phyloP scores from a whole-genome alignment of 129 eudicot species.

The Helichrysum umbraculigerum region DNA sequence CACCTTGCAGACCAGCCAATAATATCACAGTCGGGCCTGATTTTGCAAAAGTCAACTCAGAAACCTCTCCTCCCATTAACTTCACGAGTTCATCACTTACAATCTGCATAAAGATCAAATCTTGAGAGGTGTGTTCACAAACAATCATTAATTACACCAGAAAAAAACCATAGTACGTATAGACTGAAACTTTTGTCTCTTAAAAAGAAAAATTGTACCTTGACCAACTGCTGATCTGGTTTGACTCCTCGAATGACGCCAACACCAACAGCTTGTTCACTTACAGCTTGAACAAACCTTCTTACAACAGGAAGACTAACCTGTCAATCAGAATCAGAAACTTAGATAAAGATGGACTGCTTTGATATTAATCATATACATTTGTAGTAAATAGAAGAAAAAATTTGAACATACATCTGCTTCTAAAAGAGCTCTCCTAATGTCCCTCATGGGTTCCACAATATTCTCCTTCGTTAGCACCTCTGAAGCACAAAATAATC shows the following conservation, averaged over 20 bases:
- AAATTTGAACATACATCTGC: conserved; percentile 70
- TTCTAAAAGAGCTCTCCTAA: conserved; percentile 93
- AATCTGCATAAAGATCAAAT: conserved; percentile 28
- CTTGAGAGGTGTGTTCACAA: no score
- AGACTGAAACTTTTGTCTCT: background rate
- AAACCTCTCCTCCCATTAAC: conserved; percentile 96
- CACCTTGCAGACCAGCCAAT: conserved; percentile 98
- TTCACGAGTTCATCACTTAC: conserved; percentile 91
- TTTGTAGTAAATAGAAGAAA: conserved; percentile 1
- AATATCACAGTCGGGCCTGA: conserved; percentile 82
- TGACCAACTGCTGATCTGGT: conserved; percentile 96
- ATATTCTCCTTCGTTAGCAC: conserved; percentile 92
- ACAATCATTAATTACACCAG: background rate
- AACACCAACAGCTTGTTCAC: conserved; percentile 91
- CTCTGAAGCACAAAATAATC: conserved; percentile 55
- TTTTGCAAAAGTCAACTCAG: conserved; percentile 78
- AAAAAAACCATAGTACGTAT: background rate
- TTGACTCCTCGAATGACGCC: conserved; percentile 76
- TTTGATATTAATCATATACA: background rate
- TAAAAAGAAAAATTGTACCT: conserved; percentile 46
- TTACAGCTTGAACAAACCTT: conserved; percentile 89
- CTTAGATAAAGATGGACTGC: background rate
- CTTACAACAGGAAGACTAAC: conserved; percentile 98
- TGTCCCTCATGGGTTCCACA: conserved; percentile 96
- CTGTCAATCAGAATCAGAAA: conserved; percentile 42